These are phyloP conservation scores for Fusarium decemcellulare DNA, from an alignment of 2,329 filamentous ascomycete species.

Conservation along the genomic window DNA sequence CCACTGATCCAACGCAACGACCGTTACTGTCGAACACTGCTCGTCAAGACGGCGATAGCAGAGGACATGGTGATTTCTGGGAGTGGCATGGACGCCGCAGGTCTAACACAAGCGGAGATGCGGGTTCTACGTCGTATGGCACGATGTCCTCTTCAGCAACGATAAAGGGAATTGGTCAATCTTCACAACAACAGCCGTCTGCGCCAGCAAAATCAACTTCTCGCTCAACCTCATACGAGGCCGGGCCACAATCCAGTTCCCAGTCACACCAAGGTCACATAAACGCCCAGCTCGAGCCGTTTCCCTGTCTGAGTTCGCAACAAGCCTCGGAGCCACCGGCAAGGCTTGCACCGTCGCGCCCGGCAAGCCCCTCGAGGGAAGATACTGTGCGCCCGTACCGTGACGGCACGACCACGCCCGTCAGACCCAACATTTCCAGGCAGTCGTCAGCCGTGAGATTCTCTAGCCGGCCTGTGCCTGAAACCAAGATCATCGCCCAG, in stretches of 20 bases:
- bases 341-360: slow-evolving; percentile 38
- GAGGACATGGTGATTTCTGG: slow-evolving; percentile 34
- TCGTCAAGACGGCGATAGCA: slow-evolving; percentile 17
- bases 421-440: slow-evolving; percentile 64
- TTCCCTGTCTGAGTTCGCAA: slow-evolving; percentile 40
- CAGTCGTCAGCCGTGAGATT: slow-evolving; percentile 73
- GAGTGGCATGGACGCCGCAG: slow-evolving; percentile 30
- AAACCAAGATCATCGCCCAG: slow-evolving; percentile 75
- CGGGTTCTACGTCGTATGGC: slow-evolving; percentile 48
- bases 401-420: slow-evolving; percentile 44
- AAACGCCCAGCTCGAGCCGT: slow-evolving; percentile 35
- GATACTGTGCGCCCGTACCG: slow-evolving; percentile 37
- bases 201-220: slow-evolving; percentile 7
- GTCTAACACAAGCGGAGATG: slow-evolving; percentile 17
- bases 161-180: slow-evolving; percentile 26
- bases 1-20: slow-evolving; percentile 29
- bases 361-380: slow-evolving; percentile 44
- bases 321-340: slow-evolving; percentile 20
- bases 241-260: slow-evolving; percentile 7
- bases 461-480: slow-evolving; percentile 80
- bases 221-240: slow-evolving; percentile 22
- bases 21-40: slow-evolving; percentile 40
- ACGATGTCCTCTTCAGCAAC: slow-evolving; percentile 50
- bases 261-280: slow-evolving; percentile 1
- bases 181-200: slow-evolving; percentile 9